phyloP scores from a whole-genome alignment of 306 rosid genomes.

The Castanopsis chinensis region DNA sequence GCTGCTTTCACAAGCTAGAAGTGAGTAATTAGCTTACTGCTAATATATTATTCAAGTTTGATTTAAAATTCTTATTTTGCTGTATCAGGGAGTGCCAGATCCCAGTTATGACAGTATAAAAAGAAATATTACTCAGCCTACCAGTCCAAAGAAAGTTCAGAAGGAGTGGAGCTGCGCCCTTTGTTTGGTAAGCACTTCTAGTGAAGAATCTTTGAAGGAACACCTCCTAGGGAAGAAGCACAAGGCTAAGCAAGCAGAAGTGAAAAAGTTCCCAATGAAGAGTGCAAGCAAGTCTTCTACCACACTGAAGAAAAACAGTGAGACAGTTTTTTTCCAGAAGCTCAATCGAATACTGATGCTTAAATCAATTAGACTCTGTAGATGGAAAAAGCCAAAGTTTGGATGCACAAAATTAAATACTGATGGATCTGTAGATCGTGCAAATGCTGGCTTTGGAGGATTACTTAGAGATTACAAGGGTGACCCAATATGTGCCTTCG shows the following conservation, averaged over 20 bases:
- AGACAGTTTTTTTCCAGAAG: conserved; percentile 41
- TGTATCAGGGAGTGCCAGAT: conserved; percentile 37
- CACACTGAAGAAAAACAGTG: conserved; percentile 28
- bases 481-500: conserved; percentile 50
- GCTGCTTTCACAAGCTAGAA: neutral
- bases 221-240: conserved; percentile 60
- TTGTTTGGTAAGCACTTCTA: conserved; percentile 46
- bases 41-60: neutral
- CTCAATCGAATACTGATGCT: conserved; percentile 22
- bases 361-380: conserved; percentile 38
- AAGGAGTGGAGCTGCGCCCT: conserved; percentile 68
- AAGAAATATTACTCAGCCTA: conserved; percentile 11
- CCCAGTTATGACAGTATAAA: conserved; percentile 5
- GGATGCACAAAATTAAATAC: conserved; percentile 71
- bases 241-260: conserved; percentile 27
- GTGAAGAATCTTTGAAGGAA: conserved; percentile 36
- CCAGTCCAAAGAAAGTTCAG: conserved; percentile 36
- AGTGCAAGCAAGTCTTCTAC: conserved; percentile 21
- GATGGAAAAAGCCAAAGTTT: conserved; percentile 47
- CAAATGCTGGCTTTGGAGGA: conserved; percentile 50
- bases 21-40: no score
- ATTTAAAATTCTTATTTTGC: conserved; percentile 3
- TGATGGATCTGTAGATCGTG: conserved; percentile 49
- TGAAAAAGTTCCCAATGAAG: conserved; percentile 10
- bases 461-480: conserved; percentile 51